Percentiles rank a stretch among this genome's conserved stretches.
phyloP scores from a whole-genome alignment of 1,284 basidiomycete genomes.

The Cutaneotrichosporon dermatis region DNA sequence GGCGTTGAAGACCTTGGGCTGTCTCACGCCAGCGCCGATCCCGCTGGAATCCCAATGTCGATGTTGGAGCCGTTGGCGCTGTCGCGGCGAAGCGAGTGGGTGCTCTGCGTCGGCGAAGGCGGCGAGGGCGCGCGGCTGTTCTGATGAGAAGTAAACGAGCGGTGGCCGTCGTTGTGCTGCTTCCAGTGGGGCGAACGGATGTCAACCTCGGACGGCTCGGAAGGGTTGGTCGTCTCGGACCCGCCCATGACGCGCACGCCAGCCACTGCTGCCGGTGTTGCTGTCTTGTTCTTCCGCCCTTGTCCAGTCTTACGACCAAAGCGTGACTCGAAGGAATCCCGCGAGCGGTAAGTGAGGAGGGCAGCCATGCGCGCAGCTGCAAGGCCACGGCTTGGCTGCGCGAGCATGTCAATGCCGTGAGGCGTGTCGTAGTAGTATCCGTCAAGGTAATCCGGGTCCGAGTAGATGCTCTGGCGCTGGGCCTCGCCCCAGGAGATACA shows the following conservation, averaged over 20 bases:
- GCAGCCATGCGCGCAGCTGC: constrained; percentile 95
- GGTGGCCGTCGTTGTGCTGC: constrained; percentile 79
- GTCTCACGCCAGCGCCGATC: constrained; percentile 24
- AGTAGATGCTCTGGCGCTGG: constrained; percentile 93
- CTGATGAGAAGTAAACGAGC: constrained; percentile 40
- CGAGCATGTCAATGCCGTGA: constrained; percentile 32
- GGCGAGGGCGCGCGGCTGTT: constrained; percentile 9
- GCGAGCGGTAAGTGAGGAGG: constrained; percentile 82
- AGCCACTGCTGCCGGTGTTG: constrained; percentile 16
- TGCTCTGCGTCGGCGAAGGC: not conserved
- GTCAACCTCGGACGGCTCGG: constrained; percentile 30
- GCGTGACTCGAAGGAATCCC: constrained; percentile 87
- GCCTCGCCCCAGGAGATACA: constrained; percentile 99
- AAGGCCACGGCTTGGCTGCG: constrained; percentile 75
- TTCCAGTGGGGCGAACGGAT: constrained; percentile 58
- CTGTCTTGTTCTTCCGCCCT: constrained; percentile 27
- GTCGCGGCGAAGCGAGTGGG: not conserved
- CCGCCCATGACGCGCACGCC: constrained; percentile 46
- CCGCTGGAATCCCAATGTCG: constrained; percentile 18
- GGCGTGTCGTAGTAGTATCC: constrained; percentile 67
- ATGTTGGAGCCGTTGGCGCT: constrained; percentile 12
- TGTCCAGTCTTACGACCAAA: constrained; percentile 72
- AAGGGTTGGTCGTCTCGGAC: constrained; percentile 40
- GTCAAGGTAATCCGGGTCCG: constrained; percentile 80
- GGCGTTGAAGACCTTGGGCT: constrained; percentile 68